Percentiles rank a stretch among this genome's conserved stretches.
These are phyloP conservation scores for Sporothrix dimorphospora DNA, from an alignment of 2,329 filamentous ascomycete genomes.

Conservation along the genomic window DNA sequence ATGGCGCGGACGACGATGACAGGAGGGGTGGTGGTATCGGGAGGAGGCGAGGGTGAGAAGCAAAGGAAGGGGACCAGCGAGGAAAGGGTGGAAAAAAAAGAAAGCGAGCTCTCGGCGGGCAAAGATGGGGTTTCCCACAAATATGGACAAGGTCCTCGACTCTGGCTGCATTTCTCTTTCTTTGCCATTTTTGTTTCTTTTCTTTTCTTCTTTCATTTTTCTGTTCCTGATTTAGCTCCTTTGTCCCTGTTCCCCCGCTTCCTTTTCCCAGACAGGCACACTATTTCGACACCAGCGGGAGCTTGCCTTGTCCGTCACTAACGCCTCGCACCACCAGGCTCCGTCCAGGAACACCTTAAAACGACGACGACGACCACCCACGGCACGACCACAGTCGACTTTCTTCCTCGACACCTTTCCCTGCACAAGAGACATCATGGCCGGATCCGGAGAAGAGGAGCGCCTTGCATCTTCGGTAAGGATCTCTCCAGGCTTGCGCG, in stretches of 20 bases:
- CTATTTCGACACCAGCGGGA: slow-evolving; percentile 17
- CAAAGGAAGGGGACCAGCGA: slow-evolving; percentile 8
- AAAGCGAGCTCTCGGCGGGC: not conserved
- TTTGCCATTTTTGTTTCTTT: not conserved
- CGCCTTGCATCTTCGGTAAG: slow-evolving; percentile 28
- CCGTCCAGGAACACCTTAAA: not conserved
- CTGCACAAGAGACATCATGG: slow-evolving; percentile 20
- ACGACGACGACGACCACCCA: not conserved
- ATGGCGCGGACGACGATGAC: not conserved
- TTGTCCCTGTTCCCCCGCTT: not conserved
- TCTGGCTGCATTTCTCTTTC: not conserved
- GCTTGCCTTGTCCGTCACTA: slow-evolving; percentile 17
- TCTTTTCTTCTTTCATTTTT: not conserved
- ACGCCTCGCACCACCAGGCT: not conserved
- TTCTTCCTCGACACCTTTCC: not conserved
- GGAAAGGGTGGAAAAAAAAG: not conserved
- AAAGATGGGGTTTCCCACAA: not conserved
- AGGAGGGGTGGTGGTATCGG: slow-evolving; percentile 12
- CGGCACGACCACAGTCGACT: not conserved
- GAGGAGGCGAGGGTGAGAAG: not conserved
- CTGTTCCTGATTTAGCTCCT: not conserved
- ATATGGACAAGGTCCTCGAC: slow-evolving; percentile 5
- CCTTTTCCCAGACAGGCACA: not conserved
- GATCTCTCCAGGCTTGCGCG: not conserved
- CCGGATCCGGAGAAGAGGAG: slow-evolving; percentile 24